A percentile compares a stretch with the other conserved stretches of the same genome.
These are phyloP conservation scores for Ajuga chamaepitys DNA, from an alignment of 257 asterid genomes.

Conservation along the genomic window DNA sequence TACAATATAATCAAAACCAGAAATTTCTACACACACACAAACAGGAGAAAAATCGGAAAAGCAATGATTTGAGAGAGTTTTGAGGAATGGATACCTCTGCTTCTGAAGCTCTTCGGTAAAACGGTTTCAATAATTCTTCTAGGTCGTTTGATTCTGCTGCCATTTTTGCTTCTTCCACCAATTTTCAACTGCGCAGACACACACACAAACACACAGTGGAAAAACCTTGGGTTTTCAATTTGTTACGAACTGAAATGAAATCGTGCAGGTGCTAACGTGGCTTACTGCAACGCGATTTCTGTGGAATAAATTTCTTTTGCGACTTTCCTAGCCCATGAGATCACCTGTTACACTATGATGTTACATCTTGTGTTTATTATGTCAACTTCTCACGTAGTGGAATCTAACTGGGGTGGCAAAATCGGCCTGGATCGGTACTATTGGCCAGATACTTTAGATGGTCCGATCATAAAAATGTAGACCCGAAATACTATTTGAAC, in stretches of 20 bases:
- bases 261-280: background rate
- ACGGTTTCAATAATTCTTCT: slow-evolving; percentile 50
- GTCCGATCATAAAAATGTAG: no score
- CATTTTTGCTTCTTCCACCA: slow-evolving; percentile 19
- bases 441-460: no score
- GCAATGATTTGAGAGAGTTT: background rate
- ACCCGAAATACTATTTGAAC: no score
- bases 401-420: no score
- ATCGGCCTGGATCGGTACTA: no score
- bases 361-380: no score
- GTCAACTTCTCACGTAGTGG: no score
- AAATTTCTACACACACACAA: background rate
- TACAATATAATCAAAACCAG: slow-evolving; percentile 11
- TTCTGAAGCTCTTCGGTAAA: slow-evolving; percentile 68
- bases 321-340: no score
- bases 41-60: background rate
- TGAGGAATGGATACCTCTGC: slow-evolving; percentile 53
- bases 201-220: background rate
- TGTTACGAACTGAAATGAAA: background rate
- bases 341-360: no score
- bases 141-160: slow-evolving; percentile 40
- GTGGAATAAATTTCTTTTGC: no score
- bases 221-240: background rate
- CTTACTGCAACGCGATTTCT: background rate
- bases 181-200: slow-evolving; percentile 12